Evolutionary conservation across 176 grass and related monocot genomes (phyloP).

Genomic region (Carex scoparia): DNA sequence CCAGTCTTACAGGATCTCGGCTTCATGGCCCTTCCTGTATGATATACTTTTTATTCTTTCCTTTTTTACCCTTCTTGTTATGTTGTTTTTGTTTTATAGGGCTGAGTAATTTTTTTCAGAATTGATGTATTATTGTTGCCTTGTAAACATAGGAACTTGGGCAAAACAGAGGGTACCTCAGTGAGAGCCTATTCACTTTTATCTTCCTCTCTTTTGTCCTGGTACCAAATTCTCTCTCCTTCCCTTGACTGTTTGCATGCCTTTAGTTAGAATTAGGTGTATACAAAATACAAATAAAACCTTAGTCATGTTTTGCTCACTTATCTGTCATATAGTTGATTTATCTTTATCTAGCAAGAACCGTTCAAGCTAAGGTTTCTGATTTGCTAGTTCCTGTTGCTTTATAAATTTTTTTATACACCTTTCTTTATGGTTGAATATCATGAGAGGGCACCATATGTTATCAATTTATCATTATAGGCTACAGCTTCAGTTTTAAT

Average conservation of each 20-base stretch:
- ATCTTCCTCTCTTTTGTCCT: conserved; percentile 81
- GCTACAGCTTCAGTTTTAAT: background rate
- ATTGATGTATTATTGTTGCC: conserved; percentile 25
- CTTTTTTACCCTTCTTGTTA: background rate
- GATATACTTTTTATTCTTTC: conserved; percentile 7
- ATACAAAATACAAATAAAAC: background rate
- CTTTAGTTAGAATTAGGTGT: background rate
- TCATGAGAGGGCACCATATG: background rate
- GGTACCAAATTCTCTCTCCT: conserved; percentile 42
- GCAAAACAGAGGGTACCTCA: conserved; percentile 74
- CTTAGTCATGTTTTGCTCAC: background rate
- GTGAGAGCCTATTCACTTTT: conserved; percentile 78
- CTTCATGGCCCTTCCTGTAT: conserved; percentile 91
- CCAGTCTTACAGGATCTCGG: conserved; percentile 90
- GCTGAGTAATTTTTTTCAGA: conserved; percentile 2
- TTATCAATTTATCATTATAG: background rate
- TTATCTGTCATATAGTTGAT: conserved; percentile 22
- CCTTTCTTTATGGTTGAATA: background rate
- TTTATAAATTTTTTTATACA: background rate
- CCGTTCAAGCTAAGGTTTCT: background rate
- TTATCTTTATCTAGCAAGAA: conserved; percentile 3
- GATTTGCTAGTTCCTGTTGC: background rate
- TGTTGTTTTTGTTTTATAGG: background rate
- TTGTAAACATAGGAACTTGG: conserved; percentile 69
- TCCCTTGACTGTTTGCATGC: conserved; percentile 23